These are phyloP conservation scores for Orbilia oligospora DNA, from an alignment of 2,329 filamentous ascomycete species.

Conservation along the genomic window DNA sequence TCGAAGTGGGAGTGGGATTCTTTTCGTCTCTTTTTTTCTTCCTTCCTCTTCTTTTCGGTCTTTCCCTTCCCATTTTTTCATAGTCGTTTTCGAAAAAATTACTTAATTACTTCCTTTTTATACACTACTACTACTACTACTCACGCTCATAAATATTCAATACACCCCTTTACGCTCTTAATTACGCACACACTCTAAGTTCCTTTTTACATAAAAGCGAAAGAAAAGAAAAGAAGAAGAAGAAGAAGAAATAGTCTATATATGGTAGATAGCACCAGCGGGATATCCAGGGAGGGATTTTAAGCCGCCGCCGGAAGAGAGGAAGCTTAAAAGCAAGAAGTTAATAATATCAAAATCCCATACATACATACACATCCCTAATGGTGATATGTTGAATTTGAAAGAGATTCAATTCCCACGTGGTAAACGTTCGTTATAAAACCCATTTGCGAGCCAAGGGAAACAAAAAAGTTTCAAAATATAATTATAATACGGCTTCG, in stretches of 20 bases:
- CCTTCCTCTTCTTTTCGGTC: conserved; percentile 6
- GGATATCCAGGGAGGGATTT: too few relatives aligned
- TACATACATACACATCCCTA: too few relatives aligned
- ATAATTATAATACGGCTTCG: too few relatives aligned
- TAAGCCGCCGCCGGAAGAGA: too few relatives aligned
- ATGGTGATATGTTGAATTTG: too few relatives aligned
- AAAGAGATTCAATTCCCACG: too few relatives aligned
- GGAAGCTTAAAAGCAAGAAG: too few relatives aligned
- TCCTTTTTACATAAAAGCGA: not conserved
- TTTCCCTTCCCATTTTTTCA: conserved; percentile 10
- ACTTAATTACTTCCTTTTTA: conserved; percentile 16
- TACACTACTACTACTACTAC: not conserved
- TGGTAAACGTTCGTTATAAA: too few relatives aligned
- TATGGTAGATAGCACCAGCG: conserved; percentile 2
- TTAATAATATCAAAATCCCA: too few relatives aligned
- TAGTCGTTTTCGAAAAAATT: not conserved
- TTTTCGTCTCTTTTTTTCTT: not conserved
- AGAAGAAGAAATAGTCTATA: too few relatives aligned
- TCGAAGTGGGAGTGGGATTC: conserved; percentile 24
- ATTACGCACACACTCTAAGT: not conserved
- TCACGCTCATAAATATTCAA: conserved; percentile 5
- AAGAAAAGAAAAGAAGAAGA: not conserved
- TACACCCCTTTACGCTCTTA: not conserved
- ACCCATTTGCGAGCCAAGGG: too few relatives aligned
- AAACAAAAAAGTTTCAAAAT: too few relatives aligned